A percentile compares a stretch with the other conserved stretches of the same genome.
Evolutionary conservation across 208 protist genomes (phyloP).

Genomic region (Trypanosomatidae sp.): DNA sequence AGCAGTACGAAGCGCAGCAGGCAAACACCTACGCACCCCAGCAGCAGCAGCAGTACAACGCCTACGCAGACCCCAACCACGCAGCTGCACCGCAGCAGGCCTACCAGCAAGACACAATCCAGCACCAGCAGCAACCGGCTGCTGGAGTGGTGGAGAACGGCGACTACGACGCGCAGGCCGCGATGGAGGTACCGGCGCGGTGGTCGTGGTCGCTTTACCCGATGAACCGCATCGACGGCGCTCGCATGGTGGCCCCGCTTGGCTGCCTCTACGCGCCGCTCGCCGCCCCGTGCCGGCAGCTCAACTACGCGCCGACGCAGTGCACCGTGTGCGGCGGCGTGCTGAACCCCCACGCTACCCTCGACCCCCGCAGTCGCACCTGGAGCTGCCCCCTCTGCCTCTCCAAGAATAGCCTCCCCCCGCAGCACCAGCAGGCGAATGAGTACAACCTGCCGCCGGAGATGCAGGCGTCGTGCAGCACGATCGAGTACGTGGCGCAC

Average conservation of each 20-base stretch:
- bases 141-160: no score
- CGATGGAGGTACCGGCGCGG: constrained; percentile 39
- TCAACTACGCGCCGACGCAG: constrained; percentile 94
- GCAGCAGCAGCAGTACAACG: constrained; percentile 28
- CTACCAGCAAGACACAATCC: constrained; percentile 30
- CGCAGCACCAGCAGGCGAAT: constrained; percentile 90
- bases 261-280: constrained; percentile 98
- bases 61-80: constrained; percentile 9
- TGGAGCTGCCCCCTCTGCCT: constrained; percentile 97
- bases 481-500: constrained; percentile 94
- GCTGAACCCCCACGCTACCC: constrained; percentile 94
- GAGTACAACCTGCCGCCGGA: constrained; percentile 61
- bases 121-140: constrained; percentile 13
- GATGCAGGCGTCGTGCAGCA: constrained; percentile 43
- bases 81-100: constrained; percentile 16
- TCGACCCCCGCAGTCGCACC: constrained; percentile 60
- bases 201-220: constrained; percentile 97
- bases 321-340: constrained; percentile 93
- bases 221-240: constrained; percentile 93
- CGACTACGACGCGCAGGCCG: no score
- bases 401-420: constrained; percentile 93
- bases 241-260: constrained; percentile 95
- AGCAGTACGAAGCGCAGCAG: constrained; percentile 22
- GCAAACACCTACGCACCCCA: constrained; percentile 4
- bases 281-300: constrained; percentile 71